phyloP scores from a whole-genome alignment of 2,329 filamentous ascomycete species.

The Xylaria sp. region DNA sequence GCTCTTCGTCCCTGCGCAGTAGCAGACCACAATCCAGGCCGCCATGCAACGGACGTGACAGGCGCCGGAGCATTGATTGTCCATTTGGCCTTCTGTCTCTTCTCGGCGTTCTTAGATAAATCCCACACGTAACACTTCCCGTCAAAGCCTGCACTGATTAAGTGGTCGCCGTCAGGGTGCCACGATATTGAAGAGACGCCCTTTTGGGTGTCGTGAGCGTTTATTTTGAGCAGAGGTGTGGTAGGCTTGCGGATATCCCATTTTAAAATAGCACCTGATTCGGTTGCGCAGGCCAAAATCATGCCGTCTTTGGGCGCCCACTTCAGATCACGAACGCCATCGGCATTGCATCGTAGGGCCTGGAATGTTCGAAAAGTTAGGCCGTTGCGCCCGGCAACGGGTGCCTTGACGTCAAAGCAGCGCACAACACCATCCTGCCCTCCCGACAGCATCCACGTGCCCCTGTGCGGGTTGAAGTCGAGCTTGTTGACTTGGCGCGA shows the following conservation, averaged over 20 bases:
- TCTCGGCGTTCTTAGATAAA: constrained; percentile 67
- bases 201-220: constrained; percentile 66
- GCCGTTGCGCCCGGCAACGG: constrained; percentile 60
- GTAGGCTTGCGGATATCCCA: constrained; percentile 70
- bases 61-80: constrained; percentile 70
- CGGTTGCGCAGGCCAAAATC: constrained; percentile 72
- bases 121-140: constrained; percentile 74
- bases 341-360: constrained; percentile 63
- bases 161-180: constrained; percentile 75
- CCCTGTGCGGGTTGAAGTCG: constrained; percentile 70
- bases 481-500: constrained; percentile 72
- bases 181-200: constrained; percentile 70
- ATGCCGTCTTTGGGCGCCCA: constrained; percentile 72
- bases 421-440: constrained; percentile 73
- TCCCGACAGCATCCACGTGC: constrained; percentile 68
- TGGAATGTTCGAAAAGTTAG: constrained; percentile 62
- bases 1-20: constrained; percentile 68
- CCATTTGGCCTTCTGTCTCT: constrained; percentile 72
- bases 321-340: constrained; percentile 70
- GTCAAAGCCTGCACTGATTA: constrained; percentile 72
- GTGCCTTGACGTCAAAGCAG: constrained; percentile 67
- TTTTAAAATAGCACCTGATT: constrained; percentile 70
- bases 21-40: constrained; percentile 73
- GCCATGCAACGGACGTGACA: constrained; percentile 69
- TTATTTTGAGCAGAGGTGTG: constrained; percentile 67